Evolutionary conservation across 805 yeast species (phyloP), one percentile per base, ranked within the genome.

Genomic region (Candida hispaniensis): DNA sequence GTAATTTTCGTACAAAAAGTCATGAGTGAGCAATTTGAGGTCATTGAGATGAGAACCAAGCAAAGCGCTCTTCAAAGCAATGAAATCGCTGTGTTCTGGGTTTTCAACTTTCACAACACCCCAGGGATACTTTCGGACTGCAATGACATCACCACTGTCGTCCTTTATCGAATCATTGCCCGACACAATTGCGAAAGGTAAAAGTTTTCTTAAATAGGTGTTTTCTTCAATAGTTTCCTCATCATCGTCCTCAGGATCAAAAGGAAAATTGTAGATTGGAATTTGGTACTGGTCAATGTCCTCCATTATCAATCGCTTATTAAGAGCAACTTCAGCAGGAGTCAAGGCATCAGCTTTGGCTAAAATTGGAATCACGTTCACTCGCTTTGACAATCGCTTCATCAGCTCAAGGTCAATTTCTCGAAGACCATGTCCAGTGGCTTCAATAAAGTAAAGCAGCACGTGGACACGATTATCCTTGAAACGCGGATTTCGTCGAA

Each of bases 261-360:
- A 68, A 42, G 72, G 77, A 54, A 88, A 88, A 53, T 78, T 75
- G 60, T 75, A 88, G 19, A 75, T 60, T 8, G 75, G 73, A 24
- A 81, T 76, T 39, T 66, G 59, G 54, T 73, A 66, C 34, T 64
- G 58, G 38, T 60, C 65, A 33, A 80, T 65, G 46, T 77, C 85
- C 32, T 59, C 61, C 54, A 61, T 63, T 40, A 80, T 63, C 38
- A 66, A 59, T 38, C 60, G 55, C 52, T 79, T 79, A 54, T 69
- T 66, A 17, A 55, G 54, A 10, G 54, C 51, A 39, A 75, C 57
- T 55, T 86, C 95, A 2, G 66, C 53, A 14, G 64, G 65, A 0
- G 93, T 81, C 46, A 82, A 63, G 2, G 82, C 65, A 54, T 86
- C 96, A 3, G 93, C 75, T 49, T 80, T 78, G 21, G 80, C 71